Evolutionary conservation across 2,329 filamentous ascomycete genomes (phyloP).

Genomic region (Elsinoe ampelina): DNA sequence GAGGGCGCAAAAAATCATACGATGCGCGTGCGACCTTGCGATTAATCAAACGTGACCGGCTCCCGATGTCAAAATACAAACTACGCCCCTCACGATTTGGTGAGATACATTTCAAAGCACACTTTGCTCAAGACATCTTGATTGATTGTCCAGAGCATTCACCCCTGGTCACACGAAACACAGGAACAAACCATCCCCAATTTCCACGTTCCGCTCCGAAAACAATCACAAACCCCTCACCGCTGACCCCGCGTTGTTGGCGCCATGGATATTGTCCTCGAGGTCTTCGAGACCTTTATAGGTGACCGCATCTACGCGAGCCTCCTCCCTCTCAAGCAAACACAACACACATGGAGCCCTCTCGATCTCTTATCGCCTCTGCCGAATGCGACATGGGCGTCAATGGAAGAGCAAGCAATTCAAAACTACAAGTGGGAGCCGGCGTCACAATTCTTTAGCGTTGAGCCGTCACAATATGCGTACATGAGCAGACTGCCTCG

Average conservation of each 20-base stretch:
- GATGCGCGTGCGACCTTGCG: not conserved
- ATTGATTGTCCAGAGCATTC: not conserved
- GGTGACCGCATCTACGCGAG: slow-evolving; percentile 72
- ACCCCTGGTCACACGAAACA: not conserved
- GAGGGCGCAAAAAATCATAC: slow-evolving; percentile 10
- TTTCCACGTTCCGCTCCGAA: not conserved
- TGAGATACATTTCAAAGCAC: not conserved
- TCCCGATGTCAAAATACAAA: slow-evolving; percentile 3
- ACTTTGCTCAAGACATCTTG: not conserved
- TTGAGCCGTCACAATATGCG: slow-evolving; percentile 65
- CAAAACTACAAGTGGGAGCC: slow-evolving; percentile 58
- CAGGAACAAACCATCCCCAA: not conserved
- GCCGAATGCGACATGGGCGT: slow-evolving; percentile 47
- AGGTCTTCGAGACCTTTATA: slow-evolving; percentile 70
- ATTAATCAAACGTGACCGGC: slow-evolving; percentile 8
- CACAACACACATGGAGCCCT: slow-evolving; percentile 46
- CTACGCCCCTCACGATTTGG: not conserved
- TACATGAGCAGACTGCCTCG: slow-evolving; percentile 69
- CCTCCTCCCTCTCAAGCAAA: slow-evolving; percentile 50
- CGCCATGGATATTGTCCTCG: slow-evolving; percentile 86
- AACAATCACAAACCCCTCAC: slow-evolving; percentile 6
- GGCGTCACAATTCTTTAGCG: slow-evolving; percentile 57
- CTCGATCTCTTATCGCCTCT: slow-evolving; percentile 41
- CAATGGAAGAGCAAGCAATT: slow-evolving; percentile 31
- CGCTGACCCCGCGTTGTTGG: slow-evolving; percentile 13